Evolutionary conservation across 78 protist species (phyloP), one percentile per base, ranked within the genome.

Genomic region (Isochrysis galbana): DNA sequence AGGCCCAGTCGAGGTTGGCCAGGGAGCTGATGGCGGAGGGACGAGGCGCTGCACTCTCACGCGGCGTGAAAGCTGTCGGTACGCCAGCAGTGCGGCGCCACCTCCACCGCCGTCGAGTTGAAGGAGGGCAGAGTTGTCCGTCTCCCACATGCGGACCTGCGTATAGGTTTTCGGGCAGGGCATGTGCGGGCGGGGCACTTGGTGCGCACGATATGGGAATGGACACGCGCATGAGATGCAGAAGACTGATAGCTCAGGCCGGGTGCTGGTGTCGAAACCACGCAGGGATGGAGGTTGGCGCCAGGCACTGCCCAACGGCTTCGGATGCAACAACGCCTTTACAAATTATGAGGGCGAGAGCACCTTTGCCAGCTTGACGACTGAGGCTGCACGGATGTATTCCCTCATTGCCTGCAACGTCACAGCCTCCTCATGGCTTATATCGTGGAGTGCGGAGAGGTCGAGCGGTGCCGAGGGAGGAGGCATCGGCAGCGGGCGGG

Each of bases 81-180:
- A 70, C 32, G 1, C 44, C 1, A 10, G 41, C 41, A 70, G 80
- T 41, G 29, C 80, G 39, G 45, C 80, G 41, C 80, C 80, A 19
- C 80, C 80, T 2, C 80, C 80, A 4, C 41, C 41, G 36, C 34
- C 41, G 11, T 2, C 41, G 19, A n/a, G 80, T 41, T 70, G 80
- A 14, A 70, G 80, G 45, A 70, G 1, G 32, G 34, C 41, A 17
- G 41, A 34, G 41, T 70, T 70, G 41, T 10, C 80, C 41, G 80
- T 70, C 80, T 70, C 80, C 80, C 80, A 70, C 80, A 70, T 29
- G 44, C 41, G 36, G 77, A n/a, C n/a, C n/a, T n/a, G n/a, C n/a
- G n/a, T n/a, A n/a, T n/a, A n/a, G n/a, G n/a, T n/a, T n/a, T n/a
- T n/a, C n/a, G n/a, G n/a, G n/a, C n/a, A n/a, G n/a, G n/a, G n/a